Evolutionary conservation across 176 grass and related monocot species (phyloP), one percentile per base, ranked within the genome.

Genomic region (Hyparrhenia diplandra): DNA sequence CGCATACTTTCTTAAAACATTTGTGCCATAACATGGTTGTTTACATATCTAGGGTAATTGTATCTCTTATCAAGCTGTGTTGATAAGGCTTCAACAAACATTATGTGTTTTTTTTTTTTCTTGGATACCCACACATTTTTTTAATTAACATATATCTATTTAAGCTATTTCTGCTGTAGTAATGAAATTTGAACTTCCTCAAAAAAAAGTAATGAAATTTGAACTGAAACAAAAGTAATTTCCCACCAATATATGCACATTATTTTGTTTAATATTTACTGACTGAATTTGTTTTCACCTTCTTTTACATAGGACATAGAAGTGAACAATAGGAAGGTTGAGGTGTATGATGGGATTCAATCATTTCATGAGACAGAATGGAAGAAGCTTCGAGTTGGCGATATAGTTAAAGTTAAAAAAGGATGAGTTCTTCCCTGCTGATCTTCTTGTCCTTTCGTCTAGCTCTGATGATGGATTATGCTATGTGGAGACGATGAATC

Each of bases 401-500:
- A 97, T 78, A 89, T 94, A 87, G 74, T 97, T 37, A 97, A 97
- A 87, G 89, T 97, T 37, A 89, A 92, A 81, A n/a, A 94, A 94
- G 51, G 92, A 97, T 59, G 86, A 91, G 62, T 97, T 97, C 66
- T 97, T 97, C 67, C 95, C 95, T 73, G 90, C 92, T 32, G 95
- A 97, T 67, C 95, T 97, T 79, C 67, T 94, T 83, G 86, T 97
- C 82, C 90, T 97, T 51, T 97, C 95, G 17, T 97, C 95, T 12
- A 89, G 88, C 74, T 85, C 87, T 78, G 92, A 90, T 4, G 84
- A 94, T 77, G 95, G 88, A 84, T 87, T 97, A 43, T 97, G 95
- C 65, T 97, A 94, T 85, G 95, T 97, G 47, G 95, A 97, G 88
- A 97, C 95, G 2, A 94, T 94, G 94, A 94, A 97, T 77, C 89